Evolutionary conservation across 768 basidiomycete genomes (phyloP).

Genomic region (Russula dissimulans): DNA sequence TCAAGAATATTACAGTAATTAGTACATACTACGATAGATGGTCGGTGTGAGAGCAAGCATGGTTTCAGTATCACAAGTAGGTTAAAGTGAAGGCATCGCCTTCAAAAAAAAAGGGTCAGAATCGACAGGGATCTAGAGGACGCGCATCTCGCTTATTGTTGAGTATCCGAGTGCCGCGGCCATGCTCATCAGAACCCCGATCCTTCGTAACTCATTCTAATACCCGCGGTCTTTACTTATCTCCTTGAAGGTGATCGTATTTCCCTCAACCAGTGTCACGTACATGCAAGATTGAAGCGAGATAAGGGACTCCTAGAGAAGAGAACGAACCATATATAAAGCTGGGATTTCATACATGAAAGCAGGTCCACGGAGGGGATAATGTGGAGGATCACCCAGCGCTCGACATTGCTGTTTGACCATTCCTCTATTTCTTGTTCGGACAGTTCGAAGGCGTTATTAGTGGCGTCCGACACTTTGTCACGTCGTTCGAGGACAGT

Average conservation of each 20-base stretch:
- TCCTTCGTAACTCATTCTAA: no score
- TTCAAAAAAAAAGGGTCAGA: constrained; percentile 20
- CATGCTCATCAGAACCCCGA: no score
- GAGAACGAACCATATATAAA: background rate
- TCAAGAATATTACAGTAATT: background rate
- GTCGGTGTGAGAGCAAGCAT: background rate
- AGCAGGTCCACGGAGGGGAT: constrained; percentile 45
- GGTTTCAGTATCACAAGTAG: no score
- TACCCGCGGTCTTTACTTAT: constrained; percentile 28
- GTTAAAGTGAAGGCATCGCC: no score
- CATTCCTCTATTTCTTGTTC: constrained; percentile 55
- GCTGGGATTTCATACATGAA: background rate
- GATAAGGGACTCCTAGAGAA: constrained; percentile 38
- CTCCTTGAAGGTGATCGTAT: constrained; percentile 45
- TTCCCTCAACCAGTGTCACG: constrained; percentile 49
- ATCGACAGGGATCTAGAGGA: no score
- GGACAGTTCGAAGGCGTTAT: constrained; percentile 45
- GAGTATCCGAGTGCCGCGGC: constrained; percentile 47
- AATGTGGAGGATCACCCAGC: constrained; percentile 78
- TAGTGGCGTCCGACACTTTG: constrained; percentile 37
- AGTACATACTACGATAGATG: background rate
- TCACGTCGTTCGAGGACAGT: constrained; percentile 31
- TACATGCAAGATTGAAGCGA: constrained; percentile 38
- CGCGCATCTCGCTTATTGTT: no score
- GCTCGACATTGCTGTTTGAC: constrained; percentile 59